These are phyloP conservation scores for Ceratobasidium sp. DNA, from an alignment of 1,284 basidiomycete species.

Conservation along the genomic window DNA sequence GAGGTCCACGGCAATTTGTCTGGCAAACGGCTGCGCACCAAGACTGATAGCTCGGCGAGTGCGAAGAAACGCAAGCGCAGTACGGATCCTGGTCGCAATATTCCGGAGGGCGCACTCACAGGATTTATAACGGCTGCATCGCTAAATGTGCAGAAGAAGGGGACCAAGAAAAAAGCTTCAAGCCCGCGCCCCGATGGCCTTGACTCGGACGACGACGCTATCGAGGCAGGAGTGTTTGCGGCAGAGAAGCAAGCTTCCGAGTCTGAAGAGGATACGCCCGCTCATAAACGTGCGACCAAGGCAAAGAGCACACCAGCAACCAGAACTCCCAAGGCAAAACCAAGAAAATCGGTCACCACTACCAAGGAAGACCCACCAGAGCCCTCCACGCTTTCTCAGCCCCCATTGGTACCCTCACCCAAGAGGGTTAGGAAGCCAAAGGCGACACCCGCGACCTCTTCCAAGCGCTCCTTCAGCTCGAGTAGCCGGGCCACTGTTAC, in stretches of 20 bases:
- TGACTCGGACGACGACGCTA: constrained; percentile 38
- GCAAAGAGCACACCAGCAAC: constrained; percentile 19
- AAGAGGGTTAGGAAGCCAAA: constrained; percentile 36
- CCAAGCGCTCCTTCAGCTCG: constrained; percentile 17
- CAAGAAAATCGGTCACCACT: constrained; percentile 37
- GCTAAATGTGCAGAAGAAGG: constrained; percentile 52
- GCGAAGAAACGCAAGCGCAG: constrained; percentile 71
- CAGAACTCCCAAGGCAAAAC: constrained; percentile 37
- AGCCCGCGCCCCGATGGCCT: constrained; percentile 35
- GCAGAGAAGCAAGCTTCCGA: background rate
- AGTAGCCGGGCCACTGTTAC: constrained; percentile 8
- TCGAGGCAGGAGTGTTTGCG: constrained; percentile 33
- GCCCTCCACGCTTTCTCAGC: constrained; percentile 26
- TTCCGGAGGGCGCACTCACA: constrained; percentile 66
- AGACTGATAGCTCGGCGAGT: constrained; percentile 47
- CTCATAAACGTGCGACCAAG: constrained; percentile 14
- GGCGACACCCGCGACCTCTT: background rate
- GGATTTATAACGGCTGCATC: constrained; percentile 70
- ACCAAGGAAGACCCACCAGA: background rate
- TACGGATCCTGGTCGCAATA: constrained; percentile 67
- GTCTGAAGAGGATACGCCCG: constrained; percentile 1
- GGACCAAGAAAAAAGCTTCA: constrained; percentile 39
- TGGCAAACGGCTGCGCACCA: constrained; percentile 47
- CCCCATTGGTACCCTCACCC: constrained; percentile 17
- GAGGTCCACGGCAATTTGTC: constrained; percentile 54